Conservation (phyloP, 768 basidiomycete species). For the Chalciporus piperatus region DNA sequence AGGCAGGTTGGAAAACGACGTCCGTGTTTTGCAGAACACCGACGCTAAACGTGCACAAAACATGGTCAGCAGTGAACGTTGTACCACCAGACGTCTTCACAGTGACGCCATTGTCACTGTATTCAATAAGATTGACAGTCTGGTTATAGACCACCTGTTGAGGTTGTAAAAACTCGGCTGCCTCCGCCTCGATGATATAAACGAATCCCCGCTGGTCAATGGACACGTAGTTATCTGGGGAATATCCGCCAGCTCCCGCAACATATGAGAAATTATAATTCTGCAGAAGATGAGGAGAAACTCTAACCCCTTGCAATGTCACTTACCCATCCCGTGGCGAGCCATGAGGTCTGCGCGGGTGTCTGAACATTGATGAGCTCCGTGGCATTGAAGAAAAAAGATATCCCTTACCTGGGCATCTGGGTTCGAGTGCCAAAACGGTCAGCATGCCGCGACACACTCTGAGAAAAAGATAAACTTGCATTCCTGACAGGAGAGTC, state of each 20-base stretch:
- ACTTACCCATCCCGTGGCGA: conserved; percentile 60
- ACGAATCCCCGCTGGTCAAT: conserved; percentile 68
- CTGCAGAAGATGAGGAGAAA: conserved; percentile 28
- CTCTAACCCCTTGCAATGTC: neutral
- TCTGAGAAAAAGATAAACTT: conserved; percentile 4
- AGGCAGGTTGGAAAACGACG: conserved; percentile 50
- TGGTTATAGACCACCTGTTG: conserved; percentile 49
- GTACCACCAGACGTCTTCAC: conserved; percentile 46
- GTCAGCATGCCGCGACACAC: neutral
- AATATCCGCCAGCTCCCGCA: conserved; percentile 54
- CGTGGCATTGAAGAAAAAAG: neutral
- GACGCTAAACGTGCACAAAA: conserved; percentile 64
- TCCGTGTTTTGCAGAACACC: conserved; percentile 68
- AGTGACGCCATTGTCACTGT: conserved; percentile 43
- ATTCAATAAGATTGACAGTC: conserved; percentile 46
- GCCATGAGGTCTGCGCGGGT: conserved; percentile 61
- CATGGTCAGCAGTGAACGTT: conserved; percentile 51
- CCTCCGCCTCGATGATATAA: conserved; percentile 54
- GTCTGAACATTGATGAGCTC: conserved; percentile 40
- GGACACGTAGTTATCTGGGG: conserved; percentile 48
- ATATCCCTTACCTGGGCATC: conserved; percentile 27
- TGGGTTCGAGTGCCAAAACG: neutral
- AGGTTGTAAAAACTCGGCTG: conserved; percentile 47
- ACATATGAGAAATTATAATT: conserved; percentile 61
- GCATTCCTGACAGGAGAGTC: conserved; percentile 26